phyloP scores from a whole-genome alignment of 495 filamentous ascomycete species.

The Talaromyces liani region DNA sequence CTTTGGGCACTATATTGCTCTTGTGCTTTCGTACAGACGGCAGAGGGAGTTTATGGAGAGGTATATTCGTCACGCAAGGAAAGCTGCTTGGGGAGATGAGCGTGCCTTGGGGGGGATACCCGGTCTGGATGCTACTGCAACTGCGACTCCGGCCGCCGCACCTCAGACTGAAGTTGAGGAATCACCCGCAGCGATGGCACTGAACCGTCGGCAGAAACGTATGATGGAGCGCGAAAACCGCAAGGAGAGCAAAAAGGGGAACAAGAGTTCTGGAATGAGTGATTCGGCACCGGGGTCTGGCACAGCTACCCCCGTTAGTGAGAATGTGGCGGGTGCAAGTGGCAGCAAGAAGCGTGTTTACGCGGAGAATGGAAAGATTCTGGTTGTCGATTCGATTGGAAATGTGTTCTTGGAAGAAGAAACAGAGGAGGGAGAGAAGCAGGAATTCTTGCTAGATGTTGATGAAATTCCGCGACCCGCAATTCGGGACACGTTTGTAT shows the following conservation, averaged over 20 bases:
- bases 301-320: conserved; percentile 42
- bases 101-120: conserved; percentile 57
- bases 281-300: conserved; percentile 30
- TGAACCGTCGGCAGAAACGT: conserved; percentile 84
- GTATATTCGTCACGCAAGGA: conserved; percentile 84
- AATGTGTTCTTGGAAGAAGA: conserved; percentile 90
- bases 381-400: conserved; percentile 85
- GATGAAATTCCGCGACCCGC: conserved; percentile 60
- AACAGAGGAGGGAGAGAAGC: conserved; percentile 72
- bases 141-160: conserved; percentile 30
- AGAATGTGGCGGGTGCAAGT: conserved; percentile 39
- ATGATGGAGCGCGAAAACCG: conserved; percentile 75
- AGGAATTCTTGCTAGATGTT: conserved; percentile 78
- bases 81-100: conserved; percentile 83
- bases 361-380: conserved; percentile 88
- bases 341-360: conserved; percentile 76
- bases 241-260: conserved; percentile 51
- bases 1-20: conserved; percentile 71
- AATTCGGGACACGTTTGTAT: conserved; percentile 61
- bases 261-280: conserved; percentile 19
- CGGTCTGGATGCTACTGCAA: conserved; percentile 46
- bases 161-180: conserved; percentile 33
- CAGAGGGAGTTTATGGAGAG: conserved; percentile 84
- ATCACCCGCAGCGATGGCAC: conserved; percentile 36
- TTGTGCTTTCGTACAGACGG: conserved; percentile 78